Evolutionary conservation across 2,329 filamentous ascomycete genomes (phyloP), one percentile per base, ranked within the genome.

Genomic region (Sporothrix dimorphospora): DNA sequence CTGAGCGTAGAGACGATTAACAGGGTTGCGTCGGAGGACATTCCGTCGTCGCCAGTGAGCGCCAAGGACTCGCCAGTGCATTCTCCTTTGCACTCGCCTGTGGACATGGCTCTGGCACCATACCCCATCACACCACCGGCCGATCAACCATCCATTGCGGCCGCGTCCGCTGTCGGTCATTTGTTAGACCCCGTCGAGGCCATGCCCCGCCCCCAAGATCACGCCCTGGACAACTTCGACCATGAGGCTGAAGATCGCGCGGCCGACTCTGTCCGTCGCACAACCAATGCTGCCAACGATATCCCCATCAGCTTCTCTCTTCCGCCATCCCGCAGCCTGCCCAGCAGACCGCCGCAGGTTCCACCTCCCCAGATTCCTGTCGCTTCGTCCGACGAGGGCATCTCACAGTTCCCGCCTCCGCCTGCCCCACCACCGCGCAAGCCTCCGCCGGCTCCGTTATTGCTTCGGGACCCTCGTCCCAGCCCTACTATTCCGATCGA

Each of bases 401-500:
- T 85, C 4, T 79, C 82, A 11, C 84, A 85, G 73, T 90, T 89
- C 72, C 84, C 87, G 19, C 81, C 84, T 9, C 82, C 83, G 5
- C 83, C 86, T 11, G 85, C 87, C 1, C 86, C 89, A 1, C 90
- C 91, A 16, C 88, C 88, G 67, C 88, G 94, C 73, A 98, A 97
- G 80, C 89, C 91, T 6, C 94, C 94, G 2, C 95, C 95, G 63
- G 92, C 94, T 14, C 94, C 95, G 1, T 81, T 98, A 70, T 91
- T 94, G 78, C 85, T 98, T 30, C 86, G 85, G 57, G 83, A 84
- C 63, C 76, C 80, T 21, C 78, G 78, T n/a, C 78, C 79, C 11
- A 78, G 76, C 34, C 75, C 78, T 1, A 74, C 76, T 0, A 72
- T 78, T 4, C 75, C 79, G 1, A 76, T 79, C 3, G 88, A 91